Percentiles rank a stretch among this genome's conserved stretches.
Evolutionary conservation across 805 yeast genomes (phyloP).

Genomic region (Wickerhamomyces mucosus): DNA sequence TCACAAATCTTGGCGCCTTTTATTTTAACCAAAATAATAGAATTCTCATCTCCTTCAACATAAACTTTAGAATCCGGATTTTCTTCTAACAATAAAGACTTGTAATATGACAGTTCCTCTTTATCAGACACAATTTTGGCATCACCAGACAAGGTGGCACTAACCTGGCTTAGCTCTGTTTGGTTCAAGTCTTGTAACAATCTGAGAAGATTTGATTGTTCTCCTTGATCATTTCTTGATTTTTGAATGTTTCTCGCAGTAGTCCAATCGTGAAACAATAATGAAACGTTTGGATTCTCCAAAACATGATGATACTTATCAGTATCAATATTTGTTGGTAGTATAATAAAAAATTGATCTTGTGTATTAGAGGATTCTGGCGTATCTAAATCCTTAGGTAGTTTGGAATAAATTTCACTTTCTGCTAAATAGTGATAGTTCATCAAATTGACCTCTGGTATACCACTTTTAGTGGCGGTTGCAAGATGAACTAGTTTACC

Average conservation of each 20-base stretch:
- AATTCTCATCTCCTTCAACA: constrained; percentile 52
- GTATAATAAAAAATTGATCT: constrained; percentile 44
- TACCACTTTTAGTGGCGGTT: constrained; percentile 48
- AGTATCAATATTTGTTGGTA: constrained; percentile 66
- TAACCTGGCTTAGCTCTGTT: constrained; percentile 65
- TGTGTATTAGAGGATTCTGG: constrained; percentile 19
- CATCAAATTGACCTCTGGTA: constrained; percentile 89
- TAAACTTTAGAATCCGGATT: constrained; percentile 66
- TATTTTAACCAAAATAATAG: constrained; percentile 56
- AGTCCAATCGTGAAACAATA: constrained; percentile 88
- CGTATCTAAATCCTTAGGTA: constrained; percentile 9
- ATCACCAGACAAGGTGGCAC: constrained; percentile 72
- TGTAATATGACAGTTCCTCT: constrained; percentile 50
- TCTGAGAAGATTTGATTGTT: constrained; percentile 40
- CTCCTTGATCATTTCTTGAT: constrained; percentile 20
- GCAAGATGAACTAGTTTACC: constrained; percentile 78
- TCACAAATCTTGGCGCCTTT: constrained; percentile 73
- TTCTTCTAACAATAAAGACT: constrained; percentile 47
- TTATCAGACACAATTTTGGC: constrained; percentile 45
- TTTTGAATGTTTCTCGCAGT: constrained; percentile 39
- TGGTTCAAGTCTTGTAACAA: constrained; percentile 71
- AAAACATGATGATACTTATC: constrained; percentile 64
- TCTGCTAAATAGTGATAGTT: constrained; percentile 64
- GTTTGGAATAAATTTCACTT: constrained; percentile 21
- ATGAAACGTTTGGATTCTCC: constrained; percentile 67